Percentiles rank a stretch among this genome's conserved stretches.
These are phyloP conservation scores for Boechera stricta DNA, from an alignment of 345 rosid species.

Conservation along the genomic window DNA sequence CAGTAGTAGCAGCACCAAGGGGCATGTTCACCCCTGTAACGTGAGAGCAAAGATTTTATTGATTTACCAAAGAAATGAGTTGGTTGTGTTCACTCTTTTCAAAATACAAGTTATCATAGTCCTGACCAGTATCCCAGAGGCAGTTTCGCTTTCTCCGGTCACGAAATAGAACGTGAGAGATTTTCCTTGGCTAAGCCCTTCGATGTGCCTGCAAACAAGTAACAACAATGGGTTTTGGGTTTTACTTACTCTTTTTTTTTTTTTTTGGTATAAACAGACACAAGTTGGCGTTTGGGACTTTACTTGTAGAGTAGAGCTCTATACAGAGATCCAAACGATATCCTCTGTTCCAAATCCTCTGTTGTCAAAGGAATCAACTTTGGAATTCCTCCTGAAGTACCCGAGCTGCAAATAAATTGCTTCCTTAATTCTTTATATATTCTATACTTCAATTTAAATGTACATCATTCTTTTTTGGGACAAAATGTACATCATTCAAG, in stretches of 20 bases:
- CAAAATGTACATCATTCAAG: neutral
- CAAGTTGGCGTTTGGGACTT: slow-evolving; percentile 16
- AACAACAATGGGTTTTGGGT: neutral
- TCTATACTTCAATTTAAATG: neutral
- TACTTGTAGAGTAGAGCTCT: slow-evolving; percentile 77
- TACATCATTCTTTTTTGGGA: neutral
- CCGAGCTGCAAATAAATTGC: slow-evolving; percentile 55
- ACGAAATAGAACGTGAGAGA: slow-evolving; percentile 74
- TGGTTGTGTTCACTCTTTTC: slow-evolving; percentile 69
- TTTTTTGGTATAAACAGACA: neutral
- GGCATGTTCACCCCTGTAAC: neutral
- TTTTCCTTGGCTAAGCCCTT: slow-evolving; percentile 78
- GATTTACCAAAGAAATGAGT: slow-evolving; percentile 63
- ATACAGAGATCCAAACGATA: slow-evolving; percentile 70
- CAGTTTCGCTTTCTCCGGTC: slow-evolving; percentile 72
- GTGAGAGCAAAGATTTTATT: slow-evolving; percentile 35
- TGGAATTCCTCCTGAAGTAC: slow-evolving; percentile 81
- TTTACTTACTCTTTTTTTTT: neutral
- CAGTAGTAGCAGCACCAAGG: neutral
- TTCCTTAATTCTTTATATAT: neutral
- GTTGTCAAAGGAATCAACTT: slow-evolving; percentile 87
- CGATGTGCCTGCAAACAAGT: slow-evolving; percentile 59
- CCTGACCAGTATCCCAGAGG: slow-evolving; percentile 70
- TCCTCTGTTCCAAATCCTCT: slow-evolving; percentile 72
- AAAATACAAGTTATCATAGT: slow-evolving; percentile 79